phyloP scores from a whole-genome alignment of 2,329 filamentous ascomycete genomes.

The Hypoxylon sp. region DNA sequence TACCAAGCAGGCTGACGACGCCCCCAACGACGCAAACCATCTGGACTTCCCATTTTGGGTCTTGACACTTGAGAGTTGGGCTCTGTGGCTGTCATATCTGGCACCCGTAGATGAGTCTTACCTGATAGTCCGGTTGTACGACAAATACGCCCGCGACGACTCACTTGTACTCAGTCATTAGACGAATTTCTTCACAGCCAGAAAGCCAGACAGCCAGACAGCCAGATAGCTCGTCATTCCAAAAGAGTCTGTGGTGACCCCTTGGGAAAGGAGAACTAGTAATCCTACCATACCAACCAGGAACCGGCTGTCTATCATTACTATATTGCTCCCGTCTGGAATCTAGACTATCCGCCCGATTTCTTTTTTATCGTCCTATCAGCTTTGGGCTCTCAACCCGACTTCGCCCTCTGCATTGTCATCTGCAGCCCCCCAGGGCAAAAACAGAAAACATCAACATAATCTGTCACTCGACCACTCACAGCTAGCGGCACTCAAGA shows the following conservation, averaged over 20 bases:
- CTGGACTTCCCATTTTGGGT: no score
- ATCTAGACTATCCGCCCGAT: constrained; percentile 23
- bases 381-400: constrained; percentile 24
- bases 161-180: constrained; percentile 11
- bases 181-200: constrained; percentile 10
- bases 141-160: constrained; percentile 11
- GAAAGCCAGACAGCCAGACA: no score
- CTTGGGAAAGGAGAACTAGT: constrained; percentile 22
- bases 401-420: constrained; percentile 34
- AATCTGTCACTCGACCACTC: constrained; percentile 39
- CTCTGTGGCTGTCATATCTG: constrained; percentile 1
- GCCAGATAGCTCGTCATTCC: no score
- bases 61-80: constrained; percentile 11
- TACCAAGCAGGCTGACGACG: constrained; percentile 7
- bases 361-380: constrained; percentile 26
- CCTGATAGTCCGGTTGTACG: constrained; percentile 12
- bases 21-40: no score
- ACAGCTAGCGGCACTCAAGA: constrained; percentile 39
- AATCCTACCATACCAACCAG: constrained; percentile 31
- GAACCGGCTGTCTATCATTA: constrained; percentile 23
- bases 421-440: constrained; percentile 29
- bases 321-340: constrained; percentile 29
- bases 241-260: constrained; percentile 8
- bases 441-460: constrained; percentile 42
- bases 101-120: constrained; percentile 7